Percentiles rank a stretch among this genome's conserved stretches.
Conservation (phyloP, 1,139 yeast genomes). For the Arxiozyma slooffiae region DNA sequence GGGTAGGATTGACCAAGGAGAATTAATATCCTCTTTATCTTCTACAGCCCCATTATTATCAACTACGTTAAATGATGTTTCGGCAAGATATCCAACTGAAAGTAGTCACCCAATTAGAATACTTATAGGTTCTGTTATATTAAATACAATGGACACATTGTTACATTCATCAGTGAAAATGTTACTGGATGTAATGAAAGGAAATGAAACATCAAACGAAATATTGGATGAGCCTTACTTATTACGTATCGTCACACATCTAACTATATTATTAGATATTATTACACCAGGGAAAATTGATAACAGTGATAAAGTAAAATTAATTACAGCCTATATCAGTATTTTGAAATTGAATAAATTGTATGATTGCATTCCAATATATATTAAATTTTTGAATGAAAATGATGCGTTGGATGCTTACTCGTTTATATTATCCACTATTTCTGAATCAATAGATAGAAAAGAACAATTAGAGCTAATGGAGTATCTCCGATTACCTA, state of each 20-base stretch:
- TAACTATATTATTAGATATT: conserved; percentile 51
- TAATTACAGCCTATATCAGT: conserved; percentile 34
- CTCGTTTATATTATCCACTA: conserved; percentile 52
- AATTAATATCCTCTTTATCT: conserved; percentile 35
- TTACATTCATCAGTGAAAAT: conserved; percentile 34
- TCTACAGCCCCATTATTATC: conserved; percentile 35
- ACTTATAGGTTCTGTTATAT: conserved; percentile 66
- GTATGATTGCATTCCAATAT: conserved; percentile 39
- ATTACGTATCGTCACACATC: conserved; percentile 63
- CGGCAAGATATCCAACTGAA: conserved; percentile 39
- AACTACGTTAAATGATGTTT: conserved; percentile 50
- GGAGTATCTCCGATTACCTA: conserved; percentile 43
- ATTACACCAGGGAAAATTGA: conserved; percentile 38
- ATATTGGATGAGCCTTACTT: conserved; percentile 44
- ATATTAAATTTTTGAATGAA: conserved; percentile 35
- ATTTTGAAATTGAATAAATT: conserved; percentile 32
- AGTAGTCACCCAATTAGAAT: conserved; percentile 65
- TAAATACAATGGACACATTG: conserved; percentile 43
- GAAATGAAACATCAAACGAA: conserved; percentile 30
- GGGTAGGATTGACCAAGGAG: conserved; percentile 30
- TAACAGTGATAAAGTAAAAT: conserved; percentile 40
- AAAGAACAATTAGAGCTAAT: conserved; percentile 52
- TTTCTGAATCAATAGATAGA: conserved; percentile 46
- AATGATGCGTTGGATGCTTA: conserved; percentile 56
- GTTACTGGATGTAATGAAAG: conserved; percentile 26